Percentiles rank a stretch among this genome's conserved stretches.
phyloP scores from a whole-genome alignment of 352 stramenopile genomes.

The Blastocystis sp. region DNA sequence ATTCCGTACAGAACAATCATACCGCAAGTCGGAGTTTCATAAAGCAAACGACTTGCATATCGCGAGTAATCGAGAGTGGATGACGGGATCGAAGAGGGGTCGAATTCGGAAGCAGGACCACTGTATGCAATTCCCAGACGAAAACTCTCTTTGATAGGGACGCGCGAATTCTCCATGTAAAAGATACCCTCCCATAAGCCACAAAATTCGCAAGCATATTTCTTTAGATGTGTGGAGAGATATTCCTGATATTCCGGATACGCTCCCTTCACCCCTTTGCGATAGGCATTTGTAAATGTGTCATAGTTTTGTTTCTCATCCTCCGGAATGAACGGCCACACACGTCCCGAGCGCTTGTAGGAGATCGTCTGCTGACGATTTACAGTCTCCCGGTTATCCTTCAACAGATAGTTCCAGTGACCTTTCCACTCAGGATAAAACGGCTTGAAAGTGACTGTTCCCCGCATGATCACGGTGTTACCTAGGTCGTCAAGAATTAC shows the following conservation, averaged over 20 bases:
- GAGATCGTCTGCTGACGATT: constrained; percentile 6
- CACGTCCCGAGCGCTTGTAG: not conserved
- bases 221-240: constrained; percentile 26
- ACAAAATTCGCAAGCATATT: constrained; percentile 52
- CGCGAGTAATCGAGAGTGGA: not conserved
- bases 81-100: not conserved
- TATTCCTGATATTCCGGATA: constrained; percentile 36
- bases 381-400: constrained; percentile 39
- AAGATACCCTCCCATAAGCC: constrained; percentile 28
- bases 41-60: constrained; percentile 10
- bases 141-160: constrained; percentile 49
- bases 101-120: not conserved
- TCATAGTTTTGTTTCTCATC: constrained; percentile 52
- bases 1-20: constrained; percentile 13
- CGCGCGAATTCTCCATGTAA: constrained; percentile 39
- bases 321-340: constrained; percentile 36
- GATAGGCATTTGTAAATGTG: not conserved
- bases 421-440: constrained; percentile 46
- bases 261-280: not conserved
- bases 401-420: constrained; percentile 13
- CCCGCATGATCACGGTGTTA: constrained; percentile 38
- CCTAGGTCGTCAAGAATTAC: not conserved
- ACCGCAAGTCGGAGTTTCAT: not conserved
- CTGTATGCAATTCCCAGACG: not conserved
- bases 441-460: constrained; percentile 17